These are phyloP conservation scores for Sugiyamaella paludigena DNA, from an alignment of 1,139 yeast species.

Conservation along the genomic window DNA sequence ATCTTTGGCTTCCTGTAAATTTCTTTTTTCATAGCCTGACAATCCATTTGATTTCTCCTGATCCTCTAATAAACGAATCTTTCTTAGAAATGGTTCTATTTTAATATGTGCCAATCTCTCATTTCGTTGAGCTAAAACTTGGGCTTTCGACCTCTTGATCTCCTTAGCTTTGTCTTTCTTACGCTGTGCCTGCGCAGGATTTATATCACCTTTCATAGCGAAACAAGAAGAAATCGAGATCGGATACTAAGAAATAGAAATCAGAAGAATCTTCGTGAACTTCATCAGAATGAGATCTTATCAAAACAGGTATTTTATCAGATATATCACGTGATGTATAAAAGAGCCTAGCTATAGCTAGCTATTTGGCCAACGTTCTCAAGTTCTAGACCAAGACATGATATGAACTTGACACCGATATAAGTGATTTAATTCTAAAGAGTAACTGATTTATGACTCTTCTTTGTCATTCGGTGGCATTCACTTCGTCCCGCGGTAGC, in stretches of 20 bases:
- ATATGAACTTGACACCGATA: too few relatives aligned
- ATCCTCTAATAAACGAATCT: slow-evolving; percentile 24
- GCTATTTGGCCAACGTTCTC: too few relatives aligned
- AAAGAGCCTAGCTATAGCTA: too few relatives aligned
- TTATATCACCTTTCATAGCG: slow-evolving; percentile 15
- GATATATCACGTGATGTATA: too few relatives aligned
- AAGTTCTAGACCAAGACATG: too few relatives aligned
- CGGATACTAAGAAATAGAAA: background rate
- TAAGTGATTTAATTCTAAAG: too few relatives aligned
- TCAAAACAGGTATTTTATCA: too few relatives aligned
- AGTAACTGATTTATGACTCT: too few relatives aligned
- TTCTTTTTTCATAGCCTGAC: slow-evolving; percentile 4
- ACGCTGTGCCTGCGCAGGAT: slow-evolving; percentile 29
- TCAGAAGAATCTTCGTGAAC: background rate
- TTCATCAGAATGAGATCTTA: too few relatives aligned
- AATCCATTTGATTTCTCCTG: slow-evolving; percentile 4
- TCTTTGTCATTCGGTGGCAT: too few relatives aligned
- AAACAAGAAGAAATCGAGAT: background rate
- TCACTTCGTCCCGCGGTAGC: too few relatives aligned
- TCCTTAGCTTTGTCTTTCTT: slow-evolving; percentile 34
- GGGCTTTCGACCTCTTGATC: slow-evolving; percentile 32
- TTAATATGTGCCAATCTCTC: slow-evolving; percentile 25
- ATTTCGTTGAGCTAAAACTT: slow-evolving; percentile 22
- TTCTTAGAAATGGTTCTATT: slow-evolving; percentile 23
- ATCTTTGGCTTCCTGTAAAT: slow-evolving; percentile 22